phyloP scores from a whole-genome alignment of 2,329 filamentous ascomycete species.

The Xylariaceae sp. region DNA sequence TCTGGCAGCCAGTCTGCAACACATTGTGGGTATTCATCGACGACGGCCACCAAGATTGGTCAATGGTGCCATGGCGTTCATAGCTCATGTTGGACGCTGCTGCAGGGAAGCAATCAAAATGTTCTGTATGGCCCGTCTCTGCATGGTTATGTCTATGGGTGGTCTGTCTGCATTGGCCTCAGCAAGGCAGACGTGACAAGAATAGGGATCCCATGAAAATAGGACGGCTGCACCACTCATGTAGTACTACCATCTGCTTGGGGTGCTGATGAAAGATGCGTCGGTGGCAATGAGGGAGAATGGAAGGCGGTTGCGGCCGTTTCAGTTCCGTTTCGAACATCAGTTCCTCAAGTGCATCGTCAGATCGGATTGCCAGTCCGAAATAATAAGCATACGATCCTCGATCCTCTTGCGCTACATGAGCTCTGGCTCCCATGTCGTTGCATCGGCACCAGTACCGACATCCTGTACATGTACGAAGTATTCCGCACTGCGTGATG shows the following conservation, averaged over 20 bases:
- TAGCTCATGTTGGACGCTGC: slow-evolving; percentile 16
- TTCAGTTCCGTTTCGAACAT: slow-evolving; percentile 15
- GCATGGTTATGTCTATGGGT: neutral
- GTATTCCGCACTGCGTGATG: too few relatives aligned
- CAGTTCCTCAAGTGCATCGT: slow-evolving; percentile 2
- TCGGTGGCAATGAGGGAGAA: slow-evolving; percentile 20
- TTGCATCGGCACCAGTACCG: slow-evolving; percentile 1
- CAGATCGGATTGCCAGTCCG: slow-evolving; percentile 10
- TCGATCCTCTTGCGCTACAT: slow-evolving; percentile 3
- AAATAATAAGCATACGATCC: slow-evolving; percentile 3
- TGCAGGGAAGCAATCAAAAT: slow-evolving; percentile 19
- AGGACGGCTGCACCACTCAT: neutral
- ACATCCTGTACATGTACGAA: neutral
- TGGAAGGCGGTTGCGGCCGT: slow-evolving; percentile 18
- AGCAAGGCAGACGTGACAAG: slow-evolving; percentile 20
- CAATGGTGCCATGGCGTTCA: slow-evolving; percentile 5
- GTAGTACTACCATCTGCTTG: neutral
- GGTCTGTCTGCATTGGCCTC: slow-evolving; percentile 10
- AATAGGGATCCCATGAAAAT: neutral
- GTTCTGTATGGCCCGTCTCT: slow-evolving; percentile 8
- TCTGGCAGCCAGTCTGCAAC: slow-evolving; percentile 14
- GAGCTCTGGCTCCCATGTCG: slow-evolving; percentile 4
- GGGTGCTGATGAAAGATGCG: slow-evolving; percentile 19
- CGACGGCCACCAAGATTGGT: slow-evolving; percentile 20
- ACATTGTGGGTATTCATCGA: slow-evolving; percentile 16